phyloP scores from a whole-genome alignment of 148 eudicot species.

The Rhododendron williamsianum region DNA sequence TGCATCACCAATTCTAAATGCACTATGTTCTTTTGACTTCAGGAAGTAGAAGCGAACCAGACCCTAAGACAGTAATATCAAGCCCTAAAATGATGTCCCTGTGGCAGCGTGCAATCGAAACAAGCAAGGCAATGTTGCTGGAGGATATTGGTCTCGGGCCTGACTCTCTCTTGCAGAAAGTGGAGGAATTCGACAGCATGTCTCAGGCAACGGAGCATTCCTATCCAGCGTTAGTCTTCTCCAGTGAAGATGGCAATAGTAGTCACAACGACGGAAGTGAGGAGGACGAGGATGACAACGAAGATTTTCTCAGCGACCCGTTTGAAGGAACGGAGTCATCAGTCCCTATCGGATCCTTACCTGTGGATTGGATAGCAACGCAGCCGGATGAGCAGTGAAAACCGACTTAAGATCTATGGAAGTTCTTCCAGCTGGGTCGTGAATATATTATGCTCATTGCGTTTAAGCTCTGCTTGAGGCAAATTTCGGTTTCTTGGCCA shows the following conservation, averaged over 20 bases:
- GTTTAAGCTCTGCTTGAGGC: neutral
- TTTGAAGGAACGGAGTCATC: constrained; percentile 26
- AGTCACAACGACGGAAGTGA: constrained; percentile 17
- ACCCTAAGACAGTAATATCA: constrained; percentile 21
- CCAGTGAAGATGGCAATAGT: constrained; percentile 22
- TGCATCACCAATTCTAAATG: neutral
- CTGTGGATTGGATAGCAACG: constrained; percentile 57
- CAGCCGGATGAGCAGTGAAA: constrained; percentile 24
- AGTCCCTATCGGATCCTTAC: constrained; percentile 61
- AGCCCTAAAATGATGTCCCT: constrained; percentile 88
- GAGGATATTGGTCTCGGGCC: constrained; percentile 57
- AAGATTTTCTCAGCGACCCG: constrained; percentile 24
- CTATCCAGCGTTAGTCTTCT: constrained; percentile 53
- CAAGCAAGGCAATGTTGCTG: constrained; percentile 72
- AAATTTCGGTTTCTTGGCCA: neutral
- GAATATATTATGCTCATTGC: neutral
- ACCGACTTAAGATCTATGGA: neutral
- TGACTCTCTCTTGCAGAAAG: constrained; percentile 65
- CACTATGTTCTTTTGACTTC: neutral
- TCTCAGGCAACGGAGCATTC: constrained; percentile 67
- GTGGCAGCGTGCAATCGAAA: constrained; percentile 77
- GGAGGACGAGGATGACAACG: constrained; percentile 28
- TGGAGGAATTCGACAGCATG: constrained; percentile 65
- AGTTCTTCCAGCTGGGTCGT: neutral
- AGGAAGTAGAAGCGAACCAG: constrained; percentile 20